Percentiles rank a stretch among this genome's conserved stretches.
phyloP scores from a whole-genome alignment of 2,329 filamentous ascomycete species.

The Colletotrichum cereale region DNA sequence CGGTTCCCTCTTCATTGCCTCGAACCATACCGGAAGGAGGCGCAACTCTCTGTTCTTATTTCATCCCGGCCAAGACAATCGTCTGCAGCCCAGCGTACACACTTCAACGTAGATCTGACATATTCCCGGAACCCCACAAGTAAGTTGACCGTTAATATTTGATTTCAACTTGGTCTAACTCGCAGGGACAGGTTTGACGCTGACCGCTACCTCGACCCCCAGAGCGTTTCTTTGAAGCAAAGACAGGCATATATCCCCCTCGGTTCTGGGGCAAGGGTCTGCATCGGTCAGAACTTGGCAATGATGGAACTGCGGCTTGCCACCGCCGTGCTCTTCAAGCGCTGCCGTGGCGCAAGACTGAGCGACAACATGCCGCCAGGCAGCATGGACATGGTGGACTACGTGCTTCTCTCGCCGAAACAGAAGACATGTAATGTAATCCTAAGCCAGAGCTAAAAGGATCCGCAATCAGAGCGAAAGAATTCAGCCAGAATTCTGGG shows the following conservation, averaged over 20 bases:
- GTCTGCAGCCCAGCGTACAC: conserved; percentile 60
- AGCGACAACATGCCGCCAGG: conserved; percentile 49
- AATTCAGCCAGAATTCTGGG: too few species aligned
- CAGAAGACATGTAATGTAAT: conserved; percentile 49
- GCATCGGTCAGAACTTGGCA: conserved; percentile 70
- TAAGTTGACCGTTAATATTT: neutral
- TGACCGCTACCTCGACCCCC: conserved; percentile 2
- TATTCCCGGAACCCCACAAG: conserved; percentile 56
- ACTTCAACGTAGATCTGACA: conserved; percentile 56
- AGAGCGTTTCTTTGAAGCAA: conserved; percentile 48
- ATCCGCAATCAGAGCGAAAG: too few species aligned
- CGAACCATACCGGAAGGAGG: conserved; percentile 56
- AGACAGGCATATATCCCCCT: conserved; percentile 65
- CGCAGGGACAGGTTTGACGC: conserved; percentile 36
- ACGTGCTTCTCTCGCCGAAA: conserved; percentile 50
- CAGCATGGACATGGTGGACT: conserved; percentile 51
- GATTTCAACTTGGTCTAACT: neutral
- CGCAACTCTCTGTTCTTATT: conserved; percentile 52
- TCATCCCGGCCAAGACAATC: conserved; percentile 53
- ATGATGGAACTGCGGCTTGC: conserved; percentile 67
- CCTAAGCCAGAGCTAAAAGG: too few species aligned
- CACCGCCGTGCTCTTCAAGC: conserved; percentile 63
- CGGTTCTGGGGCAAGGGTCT: conserved; percentile 60
- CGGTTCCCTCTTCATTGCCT: conserved; percentile 55
- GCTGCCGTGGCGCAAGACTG: conserved; percentile 53